A percentile compares a stretch with the other conserved stretches of the same genome.
Conservation (phyloP, 2,329 filamentous ascomycete species). For the Cladosporium colombiae region DNA sequence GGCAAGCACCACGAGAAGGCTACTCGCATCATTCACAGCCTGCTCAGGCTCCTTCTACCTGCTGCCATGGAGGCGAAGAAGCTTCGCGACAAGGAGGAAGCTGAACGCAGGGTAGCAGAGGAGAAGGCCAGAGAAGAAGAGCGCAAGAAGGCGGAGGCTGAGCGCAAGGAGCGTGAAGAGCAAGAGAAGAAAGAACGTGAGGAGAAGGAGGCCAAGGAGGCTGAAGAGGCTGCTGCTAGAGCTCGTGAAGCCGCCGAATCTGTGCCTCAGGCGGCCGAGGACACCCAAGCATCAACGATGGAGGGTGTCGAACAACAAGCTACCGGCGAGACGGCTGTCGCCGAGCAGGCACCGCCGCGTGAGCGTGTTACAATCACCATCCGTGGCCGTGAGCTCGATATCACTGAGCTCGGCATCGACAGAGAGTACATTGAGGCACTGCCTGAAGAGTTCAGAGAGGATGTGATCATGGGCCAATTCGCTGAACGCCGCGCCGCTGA, state of each 20-base stretch:
- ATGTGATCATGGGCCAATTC: conserved; percentile 90
- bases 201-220: conserved; percentile 51
- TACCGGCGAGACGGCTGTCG: conserved; percentile 44
- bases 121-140: conserved; percentile 64
- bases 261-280: conserved; percentile 44
- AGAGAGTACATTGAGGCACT: conserved; percentile 92
- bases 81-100: conserved; percentile 65
- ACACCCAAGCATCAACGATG: conserved; percentile 52
- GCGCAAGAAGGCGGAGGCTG: conserved; percentile 60
- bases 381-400: conserved; percentile 83
- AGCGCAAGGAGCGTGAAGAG: conserved; percentile 58
- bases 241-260: conserved; percentile 36
- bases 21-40: conserved; percentile 64
- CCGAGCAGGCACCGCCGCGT: conserved; percentile 46
- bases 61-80: conserved; percentile 81
- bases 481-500: conserved; percentile 64
- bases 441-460: conserved; percentile 94
- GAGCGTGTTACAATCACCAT: conserved; percentile 77
- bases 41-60: conserved; percentile 75
- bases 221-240: conserved; percentile 41
- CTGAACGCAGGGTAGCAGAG: conserved; percentile 66
- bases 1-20: conserved; percentile 67
- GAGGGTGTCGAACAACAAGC: conserved; percentile 68
- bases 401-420: conserved; percentile 92
- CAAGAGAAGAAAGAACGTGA: conserved; percentile 53